Base-by-base conservation (phyloP, 2,329 filamentous ascomycete genomes). In the Epichloe uncinata region DNA sequence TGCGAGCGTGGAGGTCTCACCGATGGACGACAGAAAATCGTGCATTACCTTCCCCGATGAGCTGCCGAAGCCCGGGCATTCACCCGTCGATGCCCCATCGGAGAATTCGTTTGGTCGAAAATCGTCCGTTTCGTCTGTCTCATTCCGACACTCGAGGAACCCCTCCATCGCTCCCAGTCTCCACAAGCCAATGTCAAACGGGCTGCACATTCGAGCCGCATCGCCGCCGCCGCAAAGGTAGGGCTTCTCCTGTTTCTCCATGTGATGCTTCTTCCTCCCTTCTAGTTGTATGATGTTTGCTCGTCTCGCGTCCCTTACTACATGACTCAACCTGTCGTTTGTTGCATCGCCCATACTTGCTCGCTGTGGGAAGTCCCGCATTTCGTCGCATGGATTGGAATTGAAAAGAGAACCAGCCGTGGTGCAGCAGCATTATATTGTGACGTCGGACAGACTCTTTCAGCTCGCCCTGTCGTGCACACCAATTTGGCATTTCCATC, bases 1-100 rank as follows among this genome's bases (percentile, higher is more conserved):
- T 48, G 57, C 60, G 26, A 43, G 60, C 55, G 38, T 58, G 53
- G 35, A 47, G 7, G 16, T 7, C 11, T 52, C 35, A 15, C 34
- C 47, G 61, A 64, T 47, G 65, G 68, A 51, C 63, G 58, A 55
- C 33, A 61, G 50, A 43, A 61, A 62, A 43, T 64, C 63, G n/a
- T 65, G 58, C 45, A 59, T 66, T 44, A 66, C 63, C 2, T 64
- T 66, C 41, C 58, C 65, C 9, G 57, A 60, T 18, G 66, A 69
- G 50, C 63, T 65, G 52, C 55, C 58, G 30, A 60, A 55, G 52
- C 54, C 54, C 26, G 56, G 62, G 15, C 51, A 52, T 35, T 48
- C 54, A 5, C 35, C 49, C 8, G 22, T 45, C n/a, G 48, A 38
- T 26, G 48, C 37, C 13, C 18, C 36, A 12, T 53, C 51, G 26